Conservation (phyloP, 306 rosid genomes). For the Castanea crenata region DNA sequence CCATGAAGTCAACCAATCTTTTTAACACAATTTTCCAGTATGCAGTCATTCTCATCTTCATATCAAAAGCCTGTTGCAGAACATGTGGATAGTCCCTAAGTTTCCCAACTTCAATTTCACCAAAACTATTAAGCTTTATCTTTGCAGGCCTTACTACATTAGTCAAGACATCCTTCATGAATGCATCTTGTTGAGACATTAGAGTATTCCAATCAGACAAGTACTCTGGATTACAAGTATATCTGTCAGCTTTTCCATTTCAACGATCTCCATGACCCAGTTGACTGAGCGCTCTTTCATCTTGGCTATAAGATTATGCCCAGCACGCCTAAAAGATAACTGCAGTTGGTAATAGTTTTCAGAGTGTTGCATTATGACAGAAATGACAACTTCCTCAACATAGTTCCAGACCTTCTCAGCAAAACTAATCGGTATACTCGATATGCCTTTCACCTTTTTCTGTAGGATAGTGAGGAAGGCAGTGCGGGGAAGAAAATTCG, state of each 20-base stretch:
- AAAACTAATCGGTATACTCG: conserved; percentile 23
- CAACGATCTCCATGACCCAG: conserved; percentile 31
- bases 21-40: conserved; percentile 55
- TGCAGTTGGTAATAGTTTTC: conserved; percentile 44
- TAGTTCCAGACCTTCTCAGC: conserved; percentile 42
- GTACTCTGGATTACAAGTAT: conserved; percentile 45
- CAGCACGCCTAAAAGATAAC: conserved; percentile 14
- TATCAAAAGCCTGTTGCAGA: conserved; percentile 42
- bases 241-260: conserved; percentile 58
- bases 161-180: background rate
- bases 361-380: conserved; percentile 24
- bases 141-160: background rate
- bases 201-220: conserved; percentile 23
- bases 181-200: conserved; percentile 17
- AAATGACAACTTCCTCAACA: conserved; percentile 25
- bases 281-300: conserved; percentile 26
- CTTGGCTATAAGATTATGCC: conserved; percentile 8
- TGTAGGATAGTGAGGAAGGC: conserved; percentile 32
- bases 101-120: conserved; percentile 24
- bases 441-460: conserved; percentile 30
- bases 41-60: conserved; percentile 47
- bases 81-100: conserved; percentile 9
- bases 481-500: conserved; percentile 44
- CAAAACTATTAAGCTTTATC: conserved; percentile 32
- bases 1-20: conserved; percentile 42